Evolutionary conservation across 306 rosid species (phyloP).

Genomic region (Sicyos edulis): DNA sequence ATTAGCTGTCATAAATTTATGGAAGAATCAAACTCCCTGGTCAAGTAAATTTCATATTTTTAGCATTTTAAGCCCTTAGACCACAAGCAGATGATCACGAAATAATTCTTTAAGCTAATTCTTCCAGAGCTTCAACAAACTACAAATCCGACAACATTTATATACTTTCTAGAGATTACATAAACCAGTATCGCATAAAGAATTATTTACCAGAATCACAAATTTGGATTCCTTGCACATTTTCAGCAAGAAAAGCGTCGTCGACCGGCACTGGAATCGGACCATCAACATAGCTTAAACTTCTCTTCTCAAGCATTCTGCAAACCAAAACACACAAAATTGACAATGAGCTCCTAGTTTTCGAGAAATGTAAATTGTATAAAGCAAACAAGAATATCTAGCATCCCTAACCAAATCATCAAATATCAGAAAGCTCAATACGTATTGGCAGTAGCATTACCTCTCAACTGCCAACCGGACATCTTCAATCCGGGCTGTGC

Average conservation of each 20-base stretch:
- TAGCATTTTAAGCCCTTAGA: not conserved
- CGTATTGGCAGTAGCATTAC: constrained; percentile 24
- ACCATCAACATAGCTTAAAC: constrained; percentile 78
- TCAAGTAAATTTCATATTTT: not conserved
- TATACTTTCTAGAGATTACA: too few species aligned
- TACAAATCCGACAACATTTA: too few species aligned
- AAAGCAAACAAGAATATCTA: not conserved
- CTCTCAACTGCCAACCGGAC: constrained; percentile 70
- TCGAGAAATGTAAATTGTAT: not conserved
- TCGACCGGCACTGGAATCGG: constrained; percentile 65
- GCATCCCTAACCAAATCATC: not conserved
- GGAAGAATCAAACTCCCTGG: not conserved
- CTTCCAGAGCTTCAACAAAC: too few species aligned
- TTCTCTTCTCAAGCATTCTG: constrained; percentile 94
- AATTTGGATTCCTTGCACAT: constrained; percentile 65
- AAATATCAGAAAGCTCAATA: not conserved
- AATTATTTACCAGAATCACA: constrained; percentile 46
- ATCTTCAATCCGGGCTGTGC: constrained; percentile 61
- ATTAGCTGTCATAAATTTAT: not conserved
- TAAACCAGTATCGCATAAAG: not conserved
- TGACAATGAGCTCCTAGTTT: not conserved
- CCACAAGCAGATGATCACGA: too few species aligned
- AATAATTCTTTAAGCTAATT: too few species aligned
- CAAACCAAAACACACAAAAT: constrained; percentile 15
- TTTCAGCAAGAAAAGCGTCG: constrained; percentile 58